Base-by-base conservation (phyloP, 2,329 filamentous ascomycete species). In the Fusarium temperatum region DNA sequence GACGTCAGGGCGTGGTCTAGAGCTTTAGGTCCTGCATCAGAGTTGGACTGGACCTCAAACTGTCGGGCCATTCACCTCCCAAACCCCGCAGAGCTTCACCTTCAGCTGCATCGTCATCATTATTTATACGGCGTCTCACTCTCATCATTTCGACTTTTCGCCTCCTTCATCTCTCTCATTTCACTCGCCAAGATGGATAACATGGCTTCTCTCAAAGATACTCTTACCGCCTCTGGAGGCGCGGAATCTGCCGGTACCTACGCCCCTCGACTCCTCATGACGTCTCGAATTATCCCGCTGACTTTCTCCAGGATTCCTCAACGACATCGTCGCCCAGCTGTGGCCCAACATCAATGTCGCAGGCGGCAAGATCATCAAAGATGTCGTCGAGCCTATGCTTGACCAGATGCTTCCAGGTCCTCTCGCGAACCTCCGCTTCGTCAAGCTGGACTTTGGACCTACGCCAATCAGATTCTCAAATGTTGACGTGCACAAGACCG, bases 311-410 rank as follows among this genome's bases (percentile, higher is more conserved):
- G 76, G 76, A 54, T 78, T 78, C 65, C 63, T 78, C 44, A 78
- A 77, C 63, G 75, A 77, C 58, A 78, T 78, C 35, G 38, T 78
- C 47, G 76, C 76, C 9, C 76, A 78, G 36, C 61, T 78, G 41
- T 78, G 76, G 76, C 75, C 76, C 38, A 78, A 78, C 51, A 78
- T 78, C 68, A 78, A 73, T n/a, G 67, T 78, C 26, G 76, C 76
- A 11, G 76, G 75, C 36, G 67, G 71, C 55, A 65, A 65, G 41
- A 78, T 78, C 24, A 53, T 77, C 63, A 78, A 77, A 53, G 57
- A 78, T 22, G 38, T 66, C 0, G 76, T 78, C 26, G 76, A 78
- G n/a, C 76, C 76, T 8, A 78, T 78, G 66, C 72, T 78, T 0
- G 64, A 57, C 2, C 59, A 74, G 20, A 78, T 76, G 75, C 73